Evolutionary conservation across 1,139 yeast genomes (phyloP).

Genomic region (Sugiyamaella japonica): DNA sequence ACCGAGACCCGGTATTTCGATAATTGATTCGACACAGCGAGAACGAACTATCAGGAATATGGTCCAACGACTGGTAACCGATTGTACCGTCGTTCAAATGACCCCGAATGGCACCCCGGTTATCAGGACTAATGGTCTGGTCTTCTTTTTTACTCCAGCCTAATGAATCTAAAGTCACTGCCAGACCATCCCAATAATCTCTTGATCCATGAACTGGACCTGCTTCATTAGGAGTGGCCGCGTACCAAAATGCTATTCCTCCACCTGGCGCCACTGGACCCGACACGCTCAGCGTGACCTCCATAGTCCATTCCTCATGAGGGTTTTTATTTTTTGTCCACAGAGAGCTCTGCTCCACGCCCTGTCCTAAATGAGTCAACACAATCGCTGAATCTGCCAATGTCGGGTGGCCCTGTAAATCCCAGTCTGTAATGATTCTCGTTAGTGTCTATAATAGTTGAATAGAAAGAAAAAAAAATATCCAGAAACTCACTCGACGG

Average conservation of each 20-base stretch:
- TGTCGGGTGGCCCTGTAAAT: slow-evolving; percentile 7
- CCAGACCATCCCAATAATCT: slow-evolving; percentile 46
- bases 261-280: slow-evolving; percentile 41
- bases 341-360: slow-evolving; percentile 26
- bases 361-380: slow-evolving; percentile 9
- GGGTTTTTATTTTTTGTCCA: slow-evolving; percentile 39
- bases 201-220: slow-evolving; percentile 43
- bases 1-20: slow-evolving; percentile 39
- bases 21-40: slow-evolving; percentile 41
- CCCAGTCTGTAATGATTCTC: slow-evolving; percentile 7
- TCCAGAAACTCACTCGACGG: slow-evolving; percentile 11
- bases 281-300: slow-evolving; percentile 35
- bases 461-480: background rate
- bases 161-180: slow-evolving; percentile 39
- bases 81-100: slow-evolving; percentile 44
- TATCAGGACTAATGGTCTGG: slow-evolving; percentile 24
- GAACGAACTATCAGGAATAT: slow-evolving; percentile 36
- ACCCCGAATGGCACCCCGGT: slow-evolving; percentile 41
- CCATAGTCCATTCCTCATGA: slow-evolving; percentile 41
- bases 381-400: slow-evolving; percentile 9
- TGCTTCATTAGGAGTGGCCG: slow-evolving; percentile 30
- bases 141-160: slow-evolving; percentile 22
- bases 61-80: slow-evolving; percentile 22
- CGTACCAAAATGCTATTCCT: slow-evolving; percentile 43
- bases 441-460: background rate